Evolutionary conservation across 352 stramenopile species (phyloP).

Genomic region (Phytophthora citrophthora): DNA sequence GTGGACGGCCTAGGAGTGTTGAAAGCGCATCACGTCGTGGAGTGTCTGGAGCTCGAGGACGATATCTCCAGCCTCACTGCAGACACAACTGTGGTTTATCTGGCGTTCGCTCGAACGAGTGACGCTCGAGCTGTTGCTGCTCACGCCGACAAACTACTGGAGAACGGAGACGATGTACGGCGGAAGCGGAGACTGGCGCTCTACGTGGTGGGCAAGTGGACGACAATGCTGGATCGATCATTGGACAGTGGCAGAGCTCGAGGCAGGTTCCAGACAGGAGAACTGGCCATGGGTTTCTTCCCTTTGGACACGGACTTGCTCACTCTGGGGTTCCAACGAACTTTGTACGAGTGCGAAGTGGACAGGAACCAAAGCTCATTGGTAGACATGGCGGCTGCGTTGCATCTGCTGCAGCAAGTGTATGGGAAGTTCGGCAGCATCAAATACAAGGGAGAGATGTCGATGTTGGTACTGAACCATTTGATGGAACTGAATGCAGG

Average conservation of each 20-base stretch:
- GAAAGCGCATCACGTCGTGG: conserved; percentile 40
- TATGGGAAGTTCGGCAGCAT: conserved; percentile 71
- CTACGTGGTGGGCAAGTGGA: conserved; percentile 59
- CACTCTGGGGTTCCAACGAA: conserved; percentile 60
- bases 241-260: conserved; percentile 41
- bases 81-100: conserved; percentile 52
- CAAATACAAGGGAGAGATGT: conserved; percentile 82
- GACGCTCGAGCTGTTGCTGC: conserved; percentile 55
- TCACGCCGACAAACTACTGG: conserved; percentile 49
- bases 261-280: conserved; percentile 47
- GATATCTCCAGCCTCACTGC: conserved; percentile 43
- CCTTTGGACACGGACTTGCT: conserved; percentile 66
- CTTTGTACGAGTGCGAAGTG: conserved; percentile 60
- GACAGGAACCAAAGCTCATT: conserved; percentile 55
- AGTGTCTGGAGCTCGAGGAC: conserved; percentile 66
- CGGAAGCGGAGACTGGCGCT: conserved; percentile 34
- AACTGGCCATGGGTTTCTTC: conserved; percentile 61
- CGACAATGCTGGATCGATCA: conserved; percentile 52
- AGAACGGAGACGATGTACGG: conserved; percentile 23
- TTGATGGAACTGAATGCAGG: conserved; percentile 58
- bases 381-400: conserved; percentile 51
- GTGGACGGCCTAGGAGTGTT: conserved; percentile 49
- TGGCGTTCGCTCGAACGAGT: conserved; percentile 45
- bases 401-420: conserved; percentile 60
- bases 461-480: conserved; percentile 70